phyloP scores from a whole-genome alignment of 2,329 filamentous ascomycete genomes.

The Venturia asperata region DNA sequence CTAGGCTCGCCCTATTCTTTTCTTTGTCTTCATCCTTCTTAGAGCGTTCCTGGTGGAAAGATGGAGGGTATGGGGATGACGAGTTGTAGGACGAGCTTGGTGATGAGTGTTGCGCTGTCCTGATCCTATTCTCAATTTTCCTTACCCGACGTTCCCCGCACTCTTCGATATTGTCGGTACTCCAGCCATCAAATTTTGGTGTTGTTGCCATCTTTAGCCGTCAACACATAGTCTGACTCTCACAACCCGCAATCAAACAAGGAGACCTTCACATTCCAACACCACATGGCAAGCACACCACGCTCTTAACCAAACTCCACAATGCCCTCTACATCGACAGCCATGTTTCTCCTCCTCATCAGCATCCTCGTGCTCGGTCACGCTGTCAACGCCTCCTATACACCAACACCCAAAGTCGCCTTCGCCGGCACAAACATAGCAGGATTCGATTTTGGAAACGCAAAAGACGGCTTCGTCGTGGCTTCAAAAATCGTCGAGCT shows the following conservation, averaged over 20 bases:
- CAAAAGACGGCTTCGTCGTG: slow-evolving; percentile 26
- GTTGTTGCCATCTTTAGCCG: background rate
- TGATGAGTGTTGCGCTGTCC: background rate
- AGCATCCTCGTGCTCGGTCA: background rate
- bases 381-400: background rate
- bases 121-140: background rate
- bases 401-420: slow-evolving; percentile 22
- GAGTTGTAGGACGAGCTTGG: background rate
- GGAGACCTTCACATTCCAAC: background rate
- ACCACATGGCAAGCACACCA: background rate
- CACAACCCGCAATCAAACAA: background rate
- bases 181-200: background rate
- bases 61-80: too few relatives aligned
- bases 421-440: slow-evolving; percentile 39
- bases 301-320: background rate
- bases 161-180: background rate
- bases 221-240: background rate
- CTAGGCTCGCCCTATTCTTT: background rate
- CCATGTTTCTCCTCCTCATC: background rate
- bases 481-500: slow-evolving; percentile 23
- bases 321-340: background rate
- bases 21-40: background rate
- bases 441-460: slow-evolving; percentile 45
- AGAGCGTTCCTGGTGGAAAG: background rate
- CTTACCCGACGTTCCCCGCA: background rate